Evolutionary conservation across 148 eudicot genomes (phyloP).

Genomic region (Arbutus unedo): DNA sequence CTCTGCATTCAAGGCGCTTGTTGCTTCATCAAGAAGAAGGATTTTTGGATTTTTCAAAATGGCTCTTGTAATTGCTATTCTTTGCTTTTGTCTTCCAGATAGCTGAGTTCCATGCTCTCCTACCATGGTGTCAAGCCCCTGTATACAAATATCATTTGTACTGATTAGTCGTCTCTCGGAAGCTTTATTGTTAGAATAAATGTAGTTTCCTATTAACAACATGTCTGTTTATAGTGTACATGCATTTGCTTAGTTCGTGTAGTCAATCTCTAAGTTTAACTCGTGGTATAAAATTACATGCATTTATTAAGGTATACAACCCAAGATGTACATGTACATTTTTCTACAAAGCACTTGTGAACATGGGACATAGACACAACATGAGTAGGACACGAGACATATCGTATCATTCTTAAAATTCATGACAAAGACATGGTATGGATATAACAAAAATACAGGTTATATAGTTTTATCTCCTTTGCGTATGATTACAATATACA

Average conservation of each 20-base stretch:
- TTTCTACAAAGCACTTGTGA: neutral
- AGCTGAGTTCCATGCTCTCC: conserved; percentile 90
- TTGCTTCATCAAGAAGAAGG: conserved; percentile 85
- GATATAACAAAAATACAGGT: neutral
- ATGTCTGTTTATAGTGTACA: neutral
- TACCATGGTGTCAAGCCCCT: conserved; percentile 83
- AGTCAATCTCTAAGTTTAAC: neutral
- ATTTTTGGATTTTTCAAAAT: conserved; percentile 75
- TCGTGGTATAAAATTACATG: neutral
- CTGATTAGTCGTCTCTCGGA: neutral
- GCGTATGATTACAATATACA: neutral
- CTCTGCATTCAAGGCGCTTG: conserved; percentile 88
- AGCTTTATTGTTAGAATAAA: neutral
- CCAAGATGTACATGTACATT: neutral
- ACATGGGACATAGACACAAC: neutral
- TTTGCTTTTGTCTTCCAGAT: conserved; percentile 92
- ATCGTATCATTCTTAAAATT: neutral
- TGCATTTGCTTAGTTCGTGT: neutral
- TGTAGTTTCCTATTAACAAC: neutral
- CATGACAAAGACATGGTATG: neutral
- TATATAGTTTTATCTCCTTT: neutral
- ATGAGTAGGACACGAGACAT: neutral
- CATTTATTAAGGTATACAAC: neutral
- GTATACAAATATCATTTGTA: conserved; percentile 1
- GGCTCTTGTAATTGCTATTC: conserved; percentile 87